Evolutionary conservation across 1,139 yeast genomes (phyloP).

Genomic region (Zygosaccharomyces sapae): DNA sequence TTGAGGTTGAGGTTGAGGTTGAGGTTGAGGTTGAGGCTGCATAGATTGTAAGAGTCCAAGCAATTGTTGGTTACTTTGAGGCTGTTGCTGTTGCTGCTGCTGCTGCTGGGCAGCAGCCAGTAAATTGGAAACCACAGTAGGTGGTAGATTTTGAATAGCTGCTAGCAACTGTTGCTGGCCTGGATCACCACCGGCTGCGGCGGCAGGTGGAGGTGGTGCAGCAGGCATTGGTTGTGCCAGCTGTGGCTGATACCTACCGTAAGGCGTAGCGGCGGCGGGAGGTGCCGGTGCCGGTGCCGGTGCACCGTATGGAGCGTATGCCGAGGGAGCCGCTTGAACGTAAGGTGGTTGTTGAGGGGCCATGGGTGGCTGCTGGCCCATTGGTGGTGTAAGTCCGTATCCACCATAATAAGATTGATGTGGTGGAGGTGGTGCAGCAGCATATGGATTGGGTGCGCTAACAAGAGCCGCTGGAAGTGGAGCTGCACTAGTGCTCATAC

Average conservation of each 20-base stretch:
- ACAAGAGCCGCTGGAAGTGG: conserved; percentile 11
- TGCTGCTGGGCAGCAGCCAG: conserved; percentile 42
- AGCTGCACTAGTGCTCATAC: conserved; percentile 18
- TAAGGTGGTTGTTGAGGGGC: conserved; percentile 24
- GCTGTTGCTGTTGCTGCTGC: conserved; percentile 35
- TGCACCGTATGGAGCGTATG: conserved; percentile 17
- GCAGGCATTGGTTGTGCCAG: conserved; percentile 19
- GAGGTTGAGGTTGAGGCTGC: conserved; percentile 17
- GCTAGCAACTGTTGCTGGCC: conserved; percentile 36
- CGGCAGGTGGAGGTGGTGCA: conserved; percentile 28
- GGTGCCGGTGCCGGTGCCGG: conserved; percentile 13
- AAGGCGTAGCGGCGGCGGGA: conserved; percentile 20
- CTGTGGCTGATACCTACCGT: conserved; percentile 31
- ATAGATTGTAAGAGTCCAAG: conserved; percentile 32
- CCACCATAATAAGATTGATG: conserved; percentile 31
- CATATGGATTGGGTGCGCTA: conserved; percentile 15
- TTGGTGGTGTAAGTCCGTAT: conserved; percentile 22
- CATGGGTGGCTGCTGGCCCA: conserved; percentile 19
- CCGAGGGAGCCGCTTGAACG: conserved; percentile 19
- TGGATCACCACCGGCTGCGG: conserved; percentile 18
- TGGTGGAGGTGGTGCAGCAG: conserved; percentile 25
- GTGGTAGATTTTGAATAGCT: conserved; percentile 49
- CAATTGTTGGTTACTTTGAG: conserved; percentile 28
- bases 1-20: conserved; percentile 6
- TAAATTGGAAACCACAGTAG: conserved; percentile 49